Evolutionary conservation across 75 land plant genomes (phyloP).

Genomic region (Pseudotsuga menziesii): DNA sequence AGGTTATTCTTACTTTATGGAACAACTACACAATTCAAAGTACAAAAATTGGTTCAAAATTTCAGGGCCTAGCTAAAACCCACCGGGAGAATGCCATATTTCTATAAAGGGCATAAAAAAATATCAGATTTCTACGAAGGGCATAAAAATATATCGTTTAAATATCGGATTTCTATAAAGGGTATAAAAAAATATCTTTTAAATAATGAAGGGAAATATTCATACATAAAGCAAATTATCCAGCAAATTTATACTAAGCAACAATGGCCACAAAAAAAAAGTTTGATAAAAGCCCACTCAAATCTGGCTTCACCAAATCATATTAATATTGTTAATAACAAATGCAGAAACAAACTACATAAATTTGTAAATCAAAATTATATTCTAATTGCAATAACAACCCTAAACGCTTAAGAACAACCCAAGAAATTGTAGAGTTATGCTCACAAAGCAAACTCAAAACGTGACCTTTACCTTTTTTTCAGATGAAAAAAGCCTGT

Average conservation of each 20-base stretch:
- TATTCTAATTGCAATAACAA: neutral
- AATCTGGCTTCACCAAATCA: neutral
- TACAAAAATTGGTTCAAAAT: no score
- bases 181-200: neutral
- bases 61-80: neutral
- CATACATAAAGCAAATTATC: neutral
- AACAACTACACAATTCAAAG: neutral
- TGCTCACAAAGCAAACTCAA: neutral
- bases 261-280: neutral
- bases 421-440: neutral
- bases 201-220: neutral
- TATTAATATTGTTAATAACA: neutral
- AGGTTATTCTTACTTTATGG: neutral
- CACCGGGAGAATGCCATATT: neutral
- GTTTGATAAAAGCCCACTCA: neutral
- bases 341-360: neutral
- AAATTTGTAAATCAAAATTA: neutral
- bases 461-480: neutral
- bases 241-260: neutral
- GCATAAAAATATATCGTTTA: no score
- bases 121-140: no score
- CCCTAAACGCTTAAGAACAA: neutral
- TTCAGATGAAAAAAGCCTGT: no score
- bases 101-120: no score
- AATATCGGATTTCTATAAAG: no score